phyloP scores from a whole-genome alignment of 192 early-diverging fungal genomes.

The Spizellomyces sp. region DNA sequence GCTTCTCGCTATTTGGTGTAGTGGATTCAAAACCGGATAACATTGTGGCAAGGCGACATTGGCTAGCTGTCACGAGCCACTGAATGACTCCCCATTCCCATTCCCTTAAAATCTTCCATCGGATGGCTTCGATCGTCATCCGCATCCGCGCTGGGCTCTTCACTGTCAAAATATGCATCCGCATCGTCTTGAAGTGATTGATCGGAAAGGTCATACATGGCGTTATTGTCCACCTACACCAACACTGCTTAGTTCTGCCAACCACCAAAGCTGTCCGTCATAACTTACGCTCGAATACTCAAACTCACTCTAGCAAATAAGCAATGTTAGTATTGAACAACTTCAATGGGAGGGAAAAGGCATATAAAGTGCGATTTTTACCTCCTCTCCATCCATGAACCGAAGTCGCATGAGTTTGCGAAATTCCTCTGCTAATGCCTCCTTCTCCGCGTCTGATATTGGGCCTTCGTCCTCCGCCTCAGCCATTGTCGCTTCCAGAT shows the following conservation, averaged over 20 bases:
- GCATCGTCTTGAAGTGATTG: slow-evolving; percentile 6
- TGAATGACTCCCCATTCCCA: too few species aligned
- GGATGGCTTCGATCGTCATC: background rate
- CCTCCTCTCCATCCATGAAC: slow-evolving; percentile 22
- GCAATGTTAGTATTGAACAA: background rate
- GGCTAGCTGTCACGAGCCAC: too few species aligned
- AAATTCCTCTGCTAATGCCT: slow-evolving; percentile 11
- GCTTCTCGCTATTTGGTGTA: too few species aligned
- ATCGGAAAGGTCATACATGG: slow-evolving; percentile 15
- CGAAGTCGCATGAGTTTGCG: slow-evolving; percentile 2
- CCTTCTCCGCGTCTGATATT: slow-evolving; percentile 1
- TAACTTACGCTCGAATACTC: slow-evolving; percentile 8
- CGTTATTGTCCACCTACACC: slow-evolving; percentile 3
- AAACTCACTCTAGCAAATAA: slow-evolving; percentile 10
- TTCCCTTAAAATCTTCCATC: too few species aligned
- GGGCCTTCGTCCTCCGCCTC: background rate
- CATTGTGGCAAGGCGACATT: too few species aligned
- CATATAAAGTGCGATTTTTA: background rate
- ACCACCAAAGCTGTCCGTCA: too few species aligned
- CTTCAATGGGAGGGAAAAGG: background rate
- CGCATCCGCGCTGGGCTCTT: slow-evolving; percentile 11
- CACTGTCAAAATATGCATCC: slow-evolving; percentile 23
- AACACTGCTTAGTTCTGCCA: too few species aligned
- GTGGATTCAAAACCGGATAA: too few species aligned
- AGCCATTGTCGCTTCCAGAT: too few species aligned